A percentile compares a stretch with the other conserved stretches of the same genome.
Evolutionary conservation across 768 basidiomycete species (phyloP).

Genomic region (Leucocoprinus birnbaumii): DNA sequence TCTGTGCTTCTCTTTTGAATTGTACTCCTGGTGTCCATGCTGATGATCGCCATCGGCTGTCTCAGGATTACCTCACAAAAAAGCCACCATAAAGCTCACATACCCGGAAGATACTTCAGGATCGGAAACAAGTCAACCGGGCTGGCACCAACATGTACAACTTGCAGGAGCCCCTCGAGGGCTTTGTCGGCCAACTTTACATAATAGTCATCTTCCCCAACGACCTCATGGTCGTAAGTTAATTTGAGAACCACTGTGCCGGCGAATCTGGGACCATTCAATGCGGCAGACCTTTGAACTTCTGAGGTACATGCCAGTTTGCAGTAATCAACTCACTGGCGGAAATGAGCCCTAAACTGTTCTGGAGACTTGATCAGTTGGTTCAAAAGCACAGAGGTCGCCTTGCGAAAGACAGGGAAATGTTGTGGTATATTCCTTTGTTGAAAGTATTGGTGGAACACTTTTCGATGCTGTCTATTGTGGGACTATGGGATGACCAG

Average conservation of each 20-base stretch:
- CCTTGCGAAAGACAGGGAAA: conserved; percentile 21
- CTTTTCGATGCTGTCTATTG: conserved; percentile 25
- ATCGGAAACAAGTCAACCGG: conserved; percentile 36
- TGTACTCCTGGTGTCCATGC: conserved; percentile 37
- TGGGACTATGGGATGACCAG: too few relatives aligned
- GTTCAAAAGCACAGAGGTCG: conserved; percentile 21
- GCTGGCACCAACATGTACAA: conserved; percentile 34
- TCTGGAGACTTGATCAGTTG: conserved; percentile 25
- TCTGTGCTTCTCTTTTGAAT: conserved; percentile 28
- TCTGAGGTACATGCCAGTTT: not conserved
- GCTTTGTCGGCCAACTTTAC: conserved; percentile 24
- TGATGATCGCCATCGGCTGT: not conserved
- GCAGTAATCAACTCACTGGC: conserved; percentile 20
- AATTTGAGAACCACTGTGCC: conserved; percentile 33
- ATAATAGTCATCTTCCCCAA: conserved; percentile 33
- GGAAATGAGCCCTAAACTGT: conserved; percentile 24
- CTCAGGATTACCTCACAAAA: too few relatives aligned
- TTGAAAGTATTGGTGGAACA: conserved; percentile 36
- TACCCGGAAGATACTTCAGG: conserved; percentile 24
- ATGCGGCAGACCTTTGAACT: not conserved
- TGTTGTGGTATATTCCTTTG: conserved; percentile 24
- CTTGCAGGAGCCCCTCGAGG: conserved; percentile 19
- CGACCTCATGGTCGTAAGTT: conserved; percentile 37
- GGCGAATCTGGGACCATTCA: conserved; percentile 20
- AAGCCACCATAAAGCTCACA: too few relatives aligned